Evolutionary conservation across 352 stramenopile species (phyloP).

Genomic region (Hyaloperonospora arabidopsidis): DNA sequence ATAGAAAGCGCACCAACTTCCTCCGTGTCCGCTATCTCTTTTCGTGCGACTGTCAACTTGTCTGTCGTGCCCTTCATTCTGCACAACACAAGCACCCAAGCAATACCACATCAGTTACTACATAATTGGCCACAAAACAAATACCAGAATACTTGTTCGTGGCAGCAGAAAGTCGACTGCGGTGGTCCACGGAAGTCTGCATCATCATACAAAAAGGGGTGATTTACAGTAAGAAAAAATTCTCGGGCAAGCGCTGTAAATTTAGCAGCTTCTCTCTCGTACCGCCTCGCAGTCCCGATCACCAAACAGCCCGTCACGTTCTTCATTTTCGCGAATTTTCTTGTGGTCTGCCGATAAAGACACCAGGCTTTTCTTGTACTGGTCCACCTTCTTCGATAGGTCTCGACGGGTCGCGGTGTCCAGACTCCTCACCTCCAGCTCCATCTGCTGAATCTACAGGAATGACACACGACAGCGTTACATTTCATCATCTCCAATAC

Average conservation of each 20-base stretch:
- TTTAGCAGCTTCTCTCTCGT: slow-evolving; percentile 5
- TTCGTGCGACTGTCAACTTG: slow-evolving; percentile 65
- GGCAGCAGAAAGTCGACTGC: slow-evolving; percentile 66
- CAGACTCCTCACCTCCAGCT: slow-evolving; percentile 79
- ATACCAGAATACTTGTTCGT: slow-evolving; percentile 60
- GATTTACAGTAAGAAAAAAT: not conserved
- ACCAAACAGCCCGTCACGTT: slow-evolving; percentile 78
- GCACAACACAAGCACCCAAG: not conserved
- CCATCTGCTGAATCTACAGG: slow-evolving; percentile 81
- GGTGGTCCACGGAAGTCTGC: slow-evolving; percentile 60
- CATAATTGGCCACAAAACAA: not conserved
- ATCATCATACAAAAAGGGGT: not conserved
- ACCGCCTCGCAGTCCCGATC: slow-evolving; percentile 61
- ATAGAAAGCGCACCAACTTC: slow-evolving; percentile 56
- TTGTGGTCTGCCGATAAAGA: slow-evolving; percentile 75
- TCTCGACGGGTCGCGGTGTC: slow-evolving; percentile 72
- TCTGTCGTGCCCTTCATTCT: slow-evolving; percentile 83
- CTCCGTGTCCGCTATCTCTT: slow-evolving; percentile 79
- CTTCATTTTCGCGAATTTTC: slow-evolving; percentile 75
- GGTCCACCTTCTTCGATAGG: slow-evolving; percentile 83
- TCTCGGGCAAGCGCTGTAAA: not conserved
- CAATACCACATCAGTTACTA: not conserved
- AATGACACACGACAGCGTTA: not conserved
- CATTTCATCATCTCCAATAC: not conserved
- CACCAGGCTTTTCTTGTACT: slow-evolving; percentile 86